Base-by-base conservation (phyloP, 495 filamentous ascomycete species). In the Eremomyces bilateralis region DNA sequence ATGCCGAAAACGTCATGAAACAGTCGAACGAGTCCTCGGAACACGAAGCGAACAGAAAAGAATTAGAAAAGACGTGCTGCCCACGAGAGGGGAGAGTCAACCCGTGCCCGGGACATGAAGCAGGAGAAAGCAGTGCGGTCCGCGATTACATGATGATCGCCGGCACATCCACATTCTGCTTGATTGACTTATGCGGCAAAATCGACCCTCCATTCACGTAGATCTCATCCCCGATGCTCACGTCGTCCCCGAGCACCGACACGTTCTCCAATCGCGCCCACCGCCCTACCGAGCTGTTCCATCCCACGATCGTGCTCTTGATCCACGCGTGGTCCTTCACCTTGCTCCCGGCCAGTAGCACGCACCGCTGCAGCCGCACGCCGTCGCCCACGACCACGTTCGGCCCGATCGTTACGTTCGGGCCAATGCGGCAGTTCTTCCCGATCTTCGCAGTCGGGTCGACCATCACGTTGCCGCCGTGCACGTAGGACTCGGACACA, bases 251-350 rank as follows among this genome's bases (percentile, higher is more conserved):
- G 29, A 99, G 69, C 33, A 99, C 88, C 1, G 77, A 81, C 18
- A 99, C 88, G 49, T 97, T 97, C 66, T 99, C 88, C 48, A 99
- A 61, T 41, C 88, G 74, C 37, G 88, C 85, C 88, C 88, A 99
- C 46, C 73, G 73, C 41, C 88, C 88, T 22, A 99, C 80, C 21
- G 73, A 76, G 64, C 80, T 91, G 63, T 95, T 95, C 88, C 88
- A 99, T 44, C 88, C 88, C 10, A 99, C 85, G 52, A 99, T 99
- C 45, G 88, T 91, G 47, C 78, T 85, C 70, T 99, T 99, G 53
- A 99, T 70, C 88, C 88, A 99, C 8, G 88, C 88, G 56, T 99
- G 88, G 54, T 99, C 88, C 69, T 94, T 95, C 51, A 93, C 78
- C 61, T 83, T 94, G 53, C 76, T 76, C 47, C 80, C 77, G 39